These are phyloP conservation scores for Trichosporon faecale DNA, from an alignment of 1,284 basidiomycete genomes.

Conservation along the genomic window DNA sequence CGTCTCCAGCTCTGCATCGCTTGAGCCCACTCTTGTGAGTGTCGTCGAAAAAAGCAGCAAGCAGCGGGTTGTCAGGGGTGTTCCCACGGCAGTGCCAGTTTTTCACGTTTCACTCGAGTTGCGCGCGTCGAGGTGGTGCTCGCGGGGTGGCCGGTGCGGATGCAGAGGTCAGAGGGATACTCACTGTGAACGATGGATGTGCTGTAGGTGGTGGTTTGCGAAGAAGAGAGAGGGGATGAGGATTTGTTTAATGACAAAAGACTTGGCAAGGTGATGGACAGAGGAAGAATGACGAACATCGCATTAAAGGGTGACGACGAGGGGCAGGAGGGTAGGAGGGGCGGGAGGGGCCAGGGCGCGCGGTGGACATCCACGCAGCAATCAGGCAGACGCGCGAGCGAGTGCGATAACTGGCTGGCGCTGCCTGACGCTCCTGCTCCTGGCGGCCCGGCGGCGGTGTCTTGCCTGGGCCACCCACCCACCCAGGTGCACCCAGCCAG, in stretches of 20 bases:
- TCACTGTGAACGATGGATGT: background rate
- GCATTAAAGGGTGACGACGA: constrained; percentile 11
- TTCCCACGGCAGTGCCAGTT: constrained; percentile 9
- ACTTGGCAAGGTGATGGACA: constrained; percentile 6
- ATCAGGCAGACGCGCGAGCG: constrained; percentile 6
- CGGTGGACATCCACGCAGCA: constrained; percentile 1
- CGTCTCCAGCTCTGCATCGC: background rate
- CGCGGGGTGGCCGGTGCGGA: background rate
- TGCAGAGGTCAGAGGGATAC: background rate
- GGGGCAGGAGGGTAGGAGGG: background rate
- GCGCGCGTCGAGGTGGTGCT: background rate
- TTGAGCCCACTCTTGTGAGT: background rate
- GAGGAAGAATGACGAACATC: constrained; percentile 11
- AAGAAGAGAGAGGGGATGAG: background rate
- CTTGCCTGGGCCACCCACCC: background rate
- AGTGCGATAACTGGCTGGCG: constrained; percentile 3
- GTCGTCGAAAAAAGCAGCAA: background rate
- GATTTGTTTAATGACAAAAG: constrained; percentile 10
- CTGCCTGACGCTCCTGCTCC: background rate
- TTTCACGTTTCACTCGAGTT: background rate
- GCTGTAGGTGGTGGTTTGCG: background rate
- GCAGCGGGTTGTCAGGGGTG: background rate
- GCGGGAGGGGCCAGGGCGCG: background rate
- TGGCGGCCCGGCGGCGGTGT: background rate
- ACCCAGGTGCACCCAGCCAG: background rate